These are phyloP conservation scores for Yamadazyma laniorum DNA, from an alignment of 805 yeast genomes.

Conservation along the genomic window DNA sequence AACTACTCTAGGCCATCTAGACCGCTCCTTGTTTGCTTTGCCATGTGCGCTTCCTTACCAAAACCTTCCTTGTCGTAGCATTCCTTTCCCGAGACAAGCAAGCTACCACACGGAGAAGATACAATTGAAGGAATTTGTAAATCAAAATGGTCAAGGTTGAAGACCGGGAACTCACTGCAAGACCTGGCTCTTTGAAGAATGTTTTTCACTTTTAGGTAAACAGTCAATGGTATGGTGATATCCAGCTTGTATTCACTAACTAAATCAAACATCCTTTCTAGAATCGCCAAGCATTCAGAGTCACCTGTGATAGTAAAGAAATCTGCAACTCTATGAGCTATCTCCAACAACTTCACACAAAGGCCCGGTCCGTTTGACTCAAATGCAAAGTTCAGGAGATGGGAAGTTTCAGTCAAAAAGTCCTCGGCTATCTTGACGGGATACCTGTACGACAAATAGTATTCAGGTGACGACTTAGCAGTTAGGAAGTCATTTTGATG, in stretches of 20 bases:
- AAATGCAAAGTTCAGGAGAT: constrained; percentile 28
- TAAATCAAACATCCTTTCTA: constrained; percentile 3
- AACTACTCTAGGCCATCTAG: no score
- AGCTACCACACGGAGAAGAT: neutral
- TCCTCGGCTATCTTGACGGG: constrained; percentile 28
- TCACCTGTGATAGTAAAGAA: constrained; percentile 8
- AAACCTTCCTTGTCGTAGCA: no score
- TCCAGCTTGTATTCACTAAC: constrained; percentile 7
- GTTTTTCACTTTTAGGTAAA: constrained; percentile 7
- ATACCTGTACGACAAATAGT: constrained; percentile 18
- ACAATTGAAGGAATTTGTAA: constrained; percentile 5
- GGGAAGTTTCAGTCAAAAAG: constrained; percentile 22
- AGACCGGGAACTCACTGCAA: neutral
- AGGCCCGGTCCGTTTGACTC: constrained; percentile 39
- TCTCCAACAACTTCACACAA: constrained; percentile 28
- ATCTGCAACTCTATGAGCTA: constrained; percentile 24
- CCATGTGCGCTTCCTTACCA: neutral
- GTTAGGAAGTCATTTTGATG: constrained; percentile 21
- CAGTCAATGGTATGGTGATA: constrained; percentile 5
- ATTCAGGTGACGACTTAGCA: constrained; percentile 12
- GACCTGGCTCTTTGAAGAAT: neutral
- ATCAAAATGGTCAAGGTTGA: neutral
- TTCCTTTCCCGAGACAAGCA: neutral
- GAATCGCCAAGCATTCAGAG: constrained; percentile 1
- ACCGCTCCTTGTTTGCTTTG: no score